Evolutionary conservation across 768 basidiomycete species (phyloP).

Genomic region (Hebeloma cylindrosporum): DNA sequence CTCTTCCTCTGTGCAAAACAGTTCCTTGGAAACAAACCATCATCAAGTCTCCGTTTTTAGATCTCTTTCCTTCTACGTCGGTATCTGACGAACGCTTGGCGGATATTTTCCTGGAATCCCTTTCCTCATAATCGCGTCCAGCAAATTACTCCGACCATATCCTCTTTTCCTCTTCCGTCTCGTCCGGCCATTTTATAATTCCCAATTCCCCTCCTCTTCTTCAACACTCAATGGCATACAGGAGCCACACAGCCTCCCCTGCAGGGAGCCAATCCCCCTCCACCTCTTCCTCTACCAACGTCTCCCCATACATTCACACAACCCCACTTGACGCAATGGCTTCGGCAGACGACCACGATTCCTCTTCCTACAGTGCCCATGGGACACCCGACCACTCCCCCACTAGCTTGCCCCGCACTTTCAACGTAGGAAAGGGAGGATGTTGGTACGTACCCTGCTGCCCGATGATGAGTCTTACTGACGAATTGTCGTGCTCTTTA

Average conservation of each 20-base stretch:
- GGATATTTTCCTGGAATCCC: conserved; percentile 36
- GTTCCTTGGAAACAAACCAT: conserved; percentile 50
- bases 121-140: conserved; percentile 36
- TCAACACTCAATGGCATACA: conserved; percentile 47
- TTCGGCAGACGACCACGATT: conserved; percentile 38
- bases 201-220: conserved; percentile 18
- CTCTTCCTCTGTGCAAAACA: conserved; percentile 16
- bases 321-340: conserved; percentile 36
- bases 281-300: conserved; percentile 44
- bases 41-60: conserved; percentile 37
- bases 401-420: conserved; percentile 51
- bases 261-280: conserved; percentile 51
- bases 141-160: conserved; percentile 36
- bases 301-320: conserved; percentile 44
- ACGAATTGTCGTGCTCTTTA: conserved; percentile 29
- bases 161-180: conserved; percentile 32
- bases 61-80: conserved; percentile 36
- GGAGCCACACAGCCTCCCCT: conserved; percentile 47
- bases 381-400: conserved; percentile 49
- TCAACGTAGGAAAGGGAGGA: conserved; percentile 66
- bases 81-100: conserved; percentile 30
- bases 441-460: conserved; percentile 61
- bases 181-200: conserved; percentile 25
- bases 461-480: conserved; percentile 7
- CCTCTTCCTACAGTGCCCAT: conserved; percentile 33